Percentiles rank a stretch among this genome's conserved stretches.
phyloP scores from a whole-genome alignment of 1,284 basidiomycete genomes.

The Pyrrhoderma lamaoense region DNA sequence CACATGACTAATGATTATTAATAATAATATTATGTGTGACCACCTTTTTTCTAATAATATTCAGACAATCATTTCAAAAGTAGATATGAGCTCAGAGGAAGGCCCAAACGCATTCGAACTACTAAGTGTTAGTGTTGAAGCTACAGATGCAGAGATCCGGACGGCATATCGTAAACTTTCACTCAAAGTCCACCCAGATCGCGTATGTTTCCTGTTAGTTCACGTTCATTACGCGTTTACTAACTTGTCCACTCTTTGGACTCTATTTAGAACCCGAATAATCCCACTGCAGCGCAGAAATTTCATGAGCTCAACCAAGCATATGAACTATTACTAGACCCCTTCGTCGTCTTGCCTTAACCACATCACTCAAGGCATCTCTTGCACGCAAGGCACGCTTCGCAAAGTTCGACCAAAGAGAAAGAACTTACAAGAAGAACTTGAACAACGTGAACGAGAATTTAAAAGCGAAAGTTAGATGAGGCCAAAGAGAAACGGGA shows the following conservation, averaged over 20 bases:
- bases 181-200: slow-evolving; percentile 84
- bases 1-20: no score
- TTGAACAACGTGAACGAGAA: slow-evolving; percentile 75
- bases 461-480: slow-evolving; percentile 68
- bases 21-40: no score
- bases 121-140: slow-evolving; percentile 56
- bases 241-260: slow-evolving; percentile 19
- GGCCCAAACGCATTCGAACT: slow-evolving; percentile 74
- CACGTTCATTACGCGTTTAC: slow-evolving; percentile 23
- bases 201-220: slow-evolving; percentile 41
- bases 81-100: slow-evolving; percentile 26
- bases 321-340: slow-evolving; percentile 80
- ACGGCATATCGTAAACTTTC: slow-evolving; percentile 79
- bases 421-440: slow-evolving; percentile 74
- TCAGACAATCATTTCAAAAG: no score
- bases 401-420: slow-evolving; percentile 74
- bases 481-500: slow-evolving; percentile 51
- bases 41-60: no score
- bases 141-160: slow-evolving; percentile 78
- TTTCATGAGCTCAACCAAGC: slow-evolving; percentile 86
- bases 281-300: slow-evolving; percentile 61
- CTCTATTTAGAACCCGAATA: slow-evolving; percentile 58
- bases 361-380: slow-evolving; percentile 70
- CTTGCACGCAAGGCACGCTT: slow-evolving; percentile 67
- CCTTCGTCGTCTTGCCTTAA: slow-evolving; percentile 77